phyloP scores from a whole-genome alignment of 345 rosid genomes.

The Salix caprea region DNA sequence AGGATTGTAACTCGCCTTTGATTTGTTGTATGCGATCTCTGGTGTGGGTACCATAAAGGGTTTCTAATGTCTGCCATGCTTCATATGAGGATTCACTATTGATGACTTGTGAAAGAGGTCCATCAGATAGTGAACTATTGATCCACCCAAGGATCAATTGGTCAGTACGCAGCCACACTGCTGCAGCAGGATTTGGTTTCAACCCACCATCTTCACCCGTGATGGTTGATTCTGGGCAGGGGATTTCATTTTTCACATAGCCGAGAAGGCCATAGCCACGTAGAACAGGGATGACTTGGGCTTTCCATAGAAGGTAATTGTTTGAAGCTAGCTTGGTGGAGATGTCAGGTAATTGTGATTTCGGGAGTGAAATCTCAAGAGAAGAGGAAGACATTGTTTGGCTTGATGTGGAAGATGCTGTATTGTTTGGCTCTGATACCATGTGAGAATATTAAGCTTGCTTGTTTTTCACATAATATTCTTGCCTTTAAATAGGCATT shows the following conservation, averaged over 20 bases:
- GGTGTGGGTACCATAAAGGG: neutral
- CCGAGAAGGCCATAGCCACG: neutral
- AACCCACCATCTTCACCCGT: neutral
- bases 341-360: neutral
- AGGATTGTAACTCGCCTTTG: neutral
- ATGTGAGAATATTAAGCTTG: too few relatives aligned
- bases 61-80: neutral
- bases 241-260: neutral
- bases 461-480: too few relatives aligned
- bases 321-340: neutral
- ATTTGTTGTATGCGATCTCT: neutral
- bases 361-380: neutral
- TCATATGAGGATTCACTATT: neutral
- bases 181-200: neutral
- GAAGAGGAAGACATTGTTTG: neutral
- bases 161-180: neutral
- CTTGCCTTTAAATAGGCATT: too few relatives aligned
- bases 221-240: neutral
- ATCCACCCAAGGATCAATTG: neutral
- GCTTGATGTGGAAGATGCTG: too few relatives aligned
- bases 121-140: neutral
- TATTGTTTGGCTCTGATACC: too few relatives aligned
- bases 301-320: neutral
- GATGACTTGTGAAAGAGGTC: neutral
- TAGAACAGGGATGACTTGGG: neutral